Base-by-base conservation (phyloP, 257 asterid species). In the Nemophila menziesii region DNA sequence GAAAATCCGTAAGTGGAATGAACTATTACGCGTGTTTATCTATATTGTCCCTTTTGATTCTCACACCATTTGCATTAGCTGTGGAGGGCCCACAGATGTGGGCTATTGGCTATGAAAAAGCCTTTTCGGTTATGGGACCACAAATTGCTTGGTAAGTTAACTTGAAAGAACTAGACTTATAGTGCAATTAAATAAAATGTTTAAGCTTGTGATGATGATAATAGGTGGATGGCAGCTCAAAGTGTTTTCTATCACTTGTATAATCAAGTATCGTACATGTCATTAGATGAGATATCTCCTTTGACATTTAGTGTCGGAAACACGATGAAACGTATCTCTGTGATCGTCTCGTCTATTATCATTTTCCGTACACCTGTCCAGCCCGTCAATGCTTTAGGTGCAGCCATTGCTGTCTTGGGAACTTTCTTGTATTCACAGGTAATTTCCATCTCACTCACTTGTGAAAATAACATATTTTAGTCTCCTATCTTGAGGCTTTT, bases 51-150 rank as follows among this genome's bases (percentile, higher is more conserved):
- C 54, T 48, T 43, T 18, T 48, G 8, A 17, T 48, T 34, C 54
- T 48, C 29, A 33, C 26, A 0, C 54, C 54, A 22, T 48, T 48
- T 48, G 54, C 54, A 48, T 14, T 48, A 23, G 54, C 54, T 20
- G 43, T 48, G 26, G 54, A 48, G 54, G 54, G 54, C 11, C 54
- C 54, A 33, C 53, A 48, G 33, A 48, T 48, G 54, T 48, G 54
- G 54, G 15, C 42, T n/a, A 17, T 33, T 20, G 54, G 43, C 33
- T 48, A 22, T 38, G 39, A 48, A 16, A 48, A 48, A 7, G 27
- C 54, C 5, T 10, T 48, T 11, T 33, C 54, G 16, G 43, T 29
- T 5, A 48, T 29, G 14, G 54, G 54, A 13, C 54, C 54, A 26
- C 41, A 33, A n/a, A 17, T 48, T 39, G 16, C 34, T 12, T 48